Evolutionary conservation across 2,329 filamentous ascomycete species (phyloP), one percentile per base, ranked within the genome.

Genomic region (Magnaporthiopsis incrustans): DNA sequence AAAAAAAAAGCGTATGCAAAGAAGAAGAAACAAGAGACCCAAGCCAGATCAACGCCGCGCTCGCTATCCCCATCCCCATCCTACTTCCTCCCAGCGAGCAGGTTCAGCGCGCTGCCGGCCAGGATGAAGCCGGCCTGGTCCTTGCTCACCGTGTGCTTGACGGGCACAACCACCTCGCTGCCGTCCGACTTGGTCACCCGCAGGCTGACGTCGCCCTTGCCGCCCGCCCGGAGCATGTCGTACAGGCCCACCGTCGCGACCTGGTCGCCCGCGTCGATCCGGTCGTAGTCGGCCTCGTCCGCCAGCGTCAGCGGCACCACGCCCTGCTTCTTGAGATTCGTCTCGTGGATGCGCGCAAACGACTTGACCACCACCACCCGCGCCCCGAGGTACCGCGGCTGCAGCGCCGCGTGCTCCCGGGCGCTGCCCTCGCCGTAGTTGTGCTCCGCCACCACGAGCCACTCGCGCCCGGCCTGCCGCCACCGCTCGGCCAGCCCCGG

Each of bases 361-460:
- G 85, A 88, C 77, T 88, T 87, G 74, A 85, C 88, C 72, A 95
- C 91, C 77, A 95, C 90, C 69, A 91, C 88, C 70, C 92, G 83
- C 76, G 90, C 91, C 69, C 91, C 91, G 66, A 95, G 84, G 80
- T 92, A 91, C 73, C 91, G 83, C 69, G 91, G 91, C 81, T 95
- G 90, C 66, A 96, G 84, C 71, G 91, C 91, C 70, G 91, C 91
- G 76, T 96, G 91, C 79, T 96, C 91, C 80, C 91, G 88, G 64
- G 91, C 93, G 71, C 50, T 88, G 68, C 91, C 91, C 78, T 96
- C 91, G 72, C 91, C 91, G 79, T 96, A 95, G 83, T 99, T 99
- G 79, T 96, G 92, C 80, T 99, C 95, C 25, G 94, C 95, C 33
- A 99, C 91, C 15, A 98, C 92, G 65, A 98, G 85, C 95, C 95